These are phyloP conservation scores for Rutstroemia sydowiana DNA, from an alignment of 2,329 filamentous ascomycete genomes.

Conservation along the genomic window DNA sequence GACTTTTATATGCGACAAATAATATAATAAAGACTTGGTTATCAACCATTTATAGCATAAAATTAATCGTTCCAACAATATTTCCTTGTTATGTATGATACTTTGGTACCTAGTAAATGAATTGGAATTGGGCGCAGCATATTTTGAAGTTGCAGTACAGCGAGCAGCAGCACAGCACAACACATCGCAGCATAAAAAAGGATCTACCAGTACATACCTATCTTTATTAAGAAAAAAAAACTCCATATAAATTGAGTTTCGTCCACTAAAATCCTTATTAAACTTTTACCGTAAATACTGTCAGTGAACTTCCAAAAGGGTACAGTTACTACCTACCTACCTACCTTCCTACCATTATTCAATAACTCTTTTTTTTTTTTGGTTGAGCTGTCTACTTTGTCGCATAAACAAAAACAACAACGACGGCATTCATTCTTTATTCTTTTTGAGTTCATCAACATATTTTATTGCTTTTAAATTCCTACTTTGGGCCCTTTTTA, in stretches of 20 bases:
- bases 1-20: neutral
- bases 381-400: neutral
- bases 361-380: neutral
- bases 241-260: constrained; percentile 1
- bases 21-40: neutral
- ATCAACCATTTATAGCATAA: too few relatives aligned
- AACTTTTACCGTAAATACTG: too few relatives aligned
- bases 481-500: neutral
- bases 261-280: too few relatives aligned
- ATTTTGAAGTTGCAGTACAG: too few relatives aligned
- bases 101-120: too few relatives aligned
- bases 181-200: too few relatives aligned
- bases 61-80: too few relatives aligned
- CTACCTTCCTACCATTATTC: neutral
- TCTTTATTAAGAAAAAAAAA: too few relatives aligned
- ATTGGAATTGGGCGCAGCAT: too few relatives aligned
- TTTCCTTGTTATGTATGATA: too few relatives aligned
- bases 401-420: neutral
- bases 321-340: neutral
- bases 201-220: neutral
- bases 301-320: neutral
- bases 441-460: constrained; percentile 10
- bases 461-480: neutral
- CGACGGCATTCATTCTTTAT: neutral
- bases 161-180: too few relatives aligned